A percentile compares a stretch with the other conserved stretches of the same genome.
Evolutionary conservation across 257 asterid species (phyloP).

Genomic region (Leonotis leonurus): DNA sequence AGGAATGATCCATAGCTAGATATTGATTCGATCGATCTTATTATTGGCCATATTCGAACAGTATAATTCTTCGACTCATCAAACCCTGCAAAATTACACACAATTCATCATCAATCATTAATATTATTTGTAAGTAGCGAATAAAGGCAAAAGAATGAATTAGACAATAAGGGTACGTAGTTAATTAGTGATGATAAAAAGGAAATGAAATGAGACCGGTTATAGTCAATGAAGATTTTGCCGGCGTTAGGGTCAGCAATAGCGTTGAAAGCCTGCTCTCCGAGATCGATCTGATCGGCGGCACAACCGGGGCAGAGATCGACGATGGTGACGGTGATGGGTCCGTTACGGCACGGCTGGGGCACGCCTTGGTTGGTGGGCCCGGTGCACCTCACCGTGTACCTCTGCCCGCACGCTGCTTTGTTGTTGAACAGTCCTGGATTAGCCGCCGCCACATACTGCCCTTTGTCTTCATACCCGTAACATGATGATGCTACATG

Average conservation of each 20-base stretch:
- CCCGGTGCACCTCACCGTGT: constrained; percentile 34
- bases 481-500: constrained; percentile 46
- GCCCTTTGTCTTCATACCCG: constrained; percentile 24
- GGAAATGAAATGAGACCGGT: too few relatives aligned
- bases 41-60: too few relatives aligned
- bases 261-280: constrained; percentile 37
- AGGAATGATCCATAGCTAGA: too few relatives aligned
- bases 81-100: too few relatives aligned
- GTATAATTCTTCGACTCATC: too few relatives aligned
- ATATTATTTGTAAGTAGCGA: too few relatives aligned
- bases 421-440: constrained; percentile 23
- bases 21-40: too few relatives aligned
- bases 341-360: constrained; percentile 31
- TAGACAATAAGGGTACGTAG: too few relatives aligned
- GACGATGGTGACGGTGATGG: constrained; percentile 32
- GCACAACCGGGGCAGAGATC: constrained; percentile 42
- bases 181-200: too few relatives aligned
- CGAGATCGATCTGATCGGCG: constrained; percentile 34
- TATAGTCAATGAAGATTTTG: constrained; percentile 25
- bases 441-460: constrained; percentile 42
- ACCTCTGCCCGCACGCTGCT: constrained; percentile 32
- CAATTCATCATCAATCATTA: too few relatives aligned
- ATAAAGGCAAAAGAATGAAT: too few relatives aligned
- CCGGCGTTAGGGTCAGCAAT: constrained; percentile 43
- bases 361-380: constrained; percentile 23